phyloP scores from a whole-genome alignment of 148 eudicot genomes.

The Camellia lanceoleosa region DNA sequence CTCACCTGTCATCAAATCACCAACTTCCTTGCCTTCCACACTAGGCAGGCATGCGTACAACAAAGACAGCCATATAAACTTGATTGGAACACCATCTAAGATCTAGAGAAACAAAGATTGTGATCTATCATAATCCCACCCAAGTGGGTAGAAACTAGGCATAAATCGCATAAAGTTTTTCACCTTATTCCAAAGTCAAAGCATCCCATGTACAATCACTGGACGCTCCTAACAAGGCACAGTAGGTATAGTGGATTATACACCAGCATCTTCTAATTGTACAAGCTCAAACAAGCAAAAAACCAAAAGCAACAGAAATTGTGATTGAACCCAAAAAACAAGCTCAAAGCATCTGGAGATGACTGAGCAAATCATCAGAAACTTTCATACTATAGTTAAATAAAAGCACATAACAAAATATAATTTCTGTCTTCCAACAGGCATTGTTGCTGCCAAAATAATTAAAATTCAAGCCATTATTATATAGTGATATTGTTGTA shows the following conservation, averaged over 20 bases:
- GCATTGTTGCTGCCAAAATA: no score
- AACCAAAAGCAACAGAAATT: background rate
- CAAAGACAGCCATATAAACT: background rate
- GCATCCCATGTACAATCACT: background rate
- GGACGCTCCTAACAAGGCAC: background rate
- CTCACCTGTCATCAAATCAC: no score
- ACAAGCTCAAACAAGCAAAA: background rate
- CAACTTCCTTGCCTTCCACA: no score
- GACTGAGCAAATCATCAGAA: background rate
- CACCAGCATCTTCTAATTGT: background rate
- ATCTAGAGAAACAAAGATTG: background rate
- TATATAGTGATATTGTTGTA: no score
- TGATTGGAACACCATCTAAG: background rate
- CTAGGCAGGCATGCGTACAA: background rate
- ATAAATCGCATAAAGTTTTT: background rate
- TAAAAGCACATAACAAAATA: no score
- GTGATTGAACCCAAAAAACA: background rate
- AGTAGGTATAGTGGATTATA: background rate
- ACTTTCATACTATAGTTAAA: no score
- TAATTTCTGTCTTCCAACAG: no score
- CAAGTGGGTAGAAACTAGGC: background rate
- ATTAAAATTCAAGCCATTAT: no score
- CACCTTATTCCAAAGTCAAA: background rate
- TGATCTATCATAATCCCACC: background rate
- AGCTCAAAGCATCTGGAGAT: background rate